phyloP scores from a whole-genome alignment of 2,329 filamentous ascomycete species.

The Aureobasidium sp. region DNA sequence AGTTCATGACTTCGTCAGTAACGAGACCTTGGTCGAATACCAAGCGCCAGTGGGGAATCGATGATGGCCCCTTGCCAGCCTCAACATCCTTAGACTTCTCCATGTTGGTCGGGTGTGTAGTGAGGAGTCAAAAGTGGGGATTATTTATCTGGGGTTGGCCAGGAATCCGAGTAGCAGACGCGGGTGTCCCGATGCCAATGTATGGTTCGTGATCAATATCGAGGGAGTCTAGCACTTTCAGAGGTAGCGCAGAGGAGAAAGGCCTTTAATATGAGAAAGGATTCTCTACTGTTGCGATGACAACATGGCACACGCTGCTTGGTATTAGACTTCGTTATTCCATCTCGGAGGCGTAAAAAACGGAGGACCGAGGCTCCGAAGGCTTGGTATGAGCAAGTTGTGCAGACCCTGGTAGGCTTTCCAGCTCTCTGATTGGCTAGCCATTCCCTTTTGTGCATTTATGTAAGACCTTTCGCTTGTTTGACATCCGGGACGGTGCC shows the following conservation, averaged over 20 bases:
- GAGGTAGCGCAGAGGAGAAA: neutral
- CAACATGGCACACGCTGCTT: conserved; percentile 8
- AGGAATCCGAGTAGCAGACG: neutral
- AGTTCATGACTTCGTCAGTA: conserved; percentile 29
- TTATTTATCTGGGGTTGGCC: neutral
- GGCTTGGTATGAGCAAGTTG: neutral
- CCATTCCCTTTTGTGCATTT: neutral
- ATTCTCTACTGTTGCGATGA: conserved; percentile 7
- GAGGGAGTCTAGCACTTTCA: neutral
- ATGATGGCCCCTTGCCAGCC: conserved; percentile 20
- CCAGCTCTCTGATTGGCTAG: neutral
- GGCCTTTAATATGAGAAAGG: neutral
- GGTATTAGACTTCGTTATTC: conserved; percentile 2
- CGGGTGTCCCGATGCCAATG: neutral
- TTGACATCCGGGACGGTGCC: neutral
- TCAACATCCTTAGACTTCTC: conserved; percentile 23
- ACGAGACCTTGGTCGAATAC: conserved; percentile 29
- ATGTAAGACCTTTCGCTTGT: neutral
- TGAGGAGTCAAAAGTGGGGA: neutral
- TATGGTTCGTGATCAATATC: neutral
- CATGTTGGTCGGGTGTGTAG: neutral
- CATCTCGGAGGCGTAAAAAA: neutral
- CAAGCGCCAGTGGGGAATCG: conserved; percentile 26
- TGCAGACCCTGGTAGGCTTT: neutral
- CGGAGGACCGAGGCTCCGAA: conserved; percentile 1